Evolutionary conservation across 306 rosid species (phyloP).

Genomic region (Cotoneaster glaucophyllus): DNA sequence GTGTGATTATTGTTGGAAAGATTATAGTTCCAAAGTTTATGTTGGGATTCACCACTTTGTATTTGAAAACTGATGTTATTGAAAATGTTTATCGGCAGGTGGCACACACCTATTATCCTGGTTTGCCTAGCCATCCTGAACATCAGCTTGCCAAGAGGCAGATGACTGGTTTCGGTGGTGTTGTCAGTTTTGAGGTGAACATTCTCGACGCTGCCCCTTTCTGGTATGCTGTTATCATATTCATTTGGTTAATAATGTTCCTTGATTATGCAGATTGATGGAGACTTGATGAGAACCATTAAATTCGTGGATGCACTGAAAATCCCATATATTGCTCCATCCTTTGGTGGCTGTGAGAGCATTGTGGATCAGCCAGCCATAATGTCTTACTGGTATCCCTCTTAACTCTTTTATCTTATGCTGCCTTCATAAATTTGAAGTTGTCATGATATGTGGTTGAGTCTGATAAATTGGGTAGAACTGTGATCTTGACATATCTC

Average conservation of each 20-base stretch:
- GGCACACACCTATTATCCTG: slow-evolving; percentile 80
- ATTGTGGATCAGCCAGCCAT: slow-evolving; percentile 93
- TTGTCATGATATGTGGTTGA: neutral
- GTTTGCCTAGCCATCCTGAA: slow-evolving; percentile 87
- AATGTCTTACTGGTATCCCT: slow-evolving; percentile 77
- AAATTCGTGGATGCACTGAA: slow-evolving; percentile 76
- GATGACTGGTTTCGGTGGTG: slow-evolving; percentile 98
- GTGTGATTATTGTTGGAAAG: neutral
- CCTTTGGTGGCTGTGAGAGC: slow-evolving; percentile 99
- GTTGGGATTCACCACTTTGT: slow-evolving; percentile 2
- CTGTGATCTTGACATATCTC: neutral
- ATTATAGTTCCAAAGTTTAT: neutral
- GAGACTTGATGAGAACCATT: slow-evolving; percentile 53
- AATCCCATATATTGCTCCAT: slow-evolving; percentile 91
- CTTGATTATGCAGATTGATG: slow-evolving; percentile 59
- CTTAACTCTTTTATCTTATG: neutral
- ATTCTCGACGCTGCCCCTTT: neutral
- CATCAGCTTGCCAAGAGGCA: slow-evolving; percentile 82
- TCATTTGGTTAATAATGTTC: neutral
- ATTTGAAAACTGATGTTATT: slow-evolving; percentile 13
- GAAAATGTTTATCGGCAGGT: slow-evolving; percentile 47
- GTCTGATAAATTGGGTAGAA: neutral
- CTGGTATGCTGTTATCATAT: neutral
- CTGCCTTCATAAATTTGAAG: neutral
- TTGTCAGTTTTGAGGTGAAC: slow-evolving; percentile 86